Evolutionary conservation across 2,329 filamentous ascomycete genomes (phyloP), one percentile per base, ranked within the genome.

Genomic region (Ophiocordyceps australis): DNA sequence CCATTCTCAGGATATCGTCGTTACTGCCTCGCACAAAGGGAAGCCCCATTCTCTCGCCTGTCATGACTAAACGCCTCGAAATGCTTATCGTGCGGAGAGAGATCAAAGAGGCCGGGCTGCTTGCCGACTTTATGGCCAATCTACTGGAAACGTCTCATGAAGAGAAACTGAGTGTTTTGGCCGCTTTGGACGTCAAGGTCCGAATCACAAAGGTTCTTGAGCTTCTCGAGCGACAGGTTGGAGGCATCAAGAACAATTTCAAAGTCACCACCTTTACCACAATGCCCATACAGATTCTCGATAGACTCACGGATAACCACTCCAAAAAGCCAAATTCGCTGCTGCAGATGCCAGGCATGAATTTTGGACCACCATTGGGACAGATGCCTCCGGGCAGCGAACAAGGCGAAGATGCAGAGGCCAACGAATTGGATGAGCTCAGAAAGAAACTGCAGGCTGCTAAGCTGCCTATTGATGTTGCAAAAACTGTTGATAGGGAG

Each of bases 91-190:
- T 73, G 17, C 73, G 76, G 46, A 91, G 89, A 45, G 74, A 82
- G 31, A 48, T 89, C 26, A 61, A 69, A 22, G 83, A 95, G 37
- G 85, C 85, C 2, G 86, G 86, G 3, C 57, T 72, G 7, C 62
- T 98, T 8, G 86, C 89, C 6, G 89, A 98, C 47, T 95, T 95
- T 46, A 94, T 98, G 82, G 76, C 82, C 20, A 92, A 93, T 44
- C 67, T 95, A 14, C 69, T 92, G 3, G 82, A 93, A 34, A 74
- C 78, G 26, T 77, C 72, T 8, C 78, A 91, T 35, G 82, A 93
- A 47, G 89, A 98, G 45, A 94, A 92, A 49, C 62, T 98, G 28
- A 71, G 79, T 29, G 69, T 98, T 11, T 59, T 98, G 19, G 70
- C 81, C n/a, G 73, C 83, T 1, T 52, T 91, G 5, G 73, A 85